Percentiles rank a stretch among this genome's conserved stretches.
phyloP scores from a whole-genome alignment of 192 early-diverging fungal genomes.

The Coemansia sp. region DNA sequence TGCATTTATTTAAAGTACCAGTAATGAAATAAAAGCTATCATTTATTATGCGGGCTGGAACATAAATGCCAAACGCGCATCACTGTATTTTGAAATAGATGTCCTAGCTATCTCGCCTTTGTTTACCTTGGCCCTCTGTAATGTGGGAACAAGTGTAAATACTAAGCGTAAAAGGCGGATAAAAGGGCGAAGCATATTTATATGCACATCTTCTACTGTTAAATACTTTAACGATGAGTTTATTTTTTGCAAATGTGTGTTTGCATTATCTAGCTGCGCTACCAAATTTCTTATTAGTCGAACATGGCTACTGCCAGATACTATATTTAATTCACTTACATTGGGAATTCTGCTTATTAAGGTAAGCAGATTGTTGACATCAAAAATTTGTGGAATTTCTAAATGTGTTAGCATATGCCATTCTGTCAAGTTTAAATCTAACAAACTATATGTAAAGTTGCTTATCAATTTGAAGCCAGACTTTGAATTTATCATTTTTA shows the following conservation, averaged over 20 bases:
- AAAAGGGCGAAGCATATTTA: background rate
- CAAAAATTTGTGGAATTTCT: background rate
- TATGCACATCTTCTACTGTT: background rate
- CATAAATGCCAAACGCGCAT: background rate
- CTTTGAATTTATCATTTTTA: background rate
- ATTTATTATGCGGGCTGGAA: too few species aligned
- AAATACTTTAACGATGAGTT: background rate
- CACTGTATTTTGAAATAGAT: background rate
- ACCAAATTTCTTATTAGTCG: background rate
- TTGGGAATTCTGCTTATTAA: background rate
- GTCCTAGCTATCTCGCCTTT: background rate
- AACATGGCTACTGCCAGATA: too few species aligned
- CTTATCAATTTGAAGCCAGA: background rate
- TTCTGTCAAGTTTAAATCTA: background rate
- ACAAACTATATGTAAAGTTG: background rate
- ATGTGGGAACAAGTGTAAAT: background rate
- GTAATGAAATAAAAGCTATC: conserved; percentile 8
- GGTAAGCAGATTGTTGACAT: background rate
- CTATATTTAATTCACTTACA: background rate
- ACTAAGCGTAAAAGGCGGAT: background rate
- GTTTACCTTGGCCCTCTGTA: background rate
- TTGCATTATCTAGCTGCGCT: background rate
- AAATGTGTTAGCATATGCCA: background rate
- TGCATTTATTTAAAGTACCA: conserved; percentile 62
- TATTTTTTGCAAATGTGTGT: too few species aligned